Conservation (phyloP, 306 rosid species). For the Ochetophila trinervis region DNA sequence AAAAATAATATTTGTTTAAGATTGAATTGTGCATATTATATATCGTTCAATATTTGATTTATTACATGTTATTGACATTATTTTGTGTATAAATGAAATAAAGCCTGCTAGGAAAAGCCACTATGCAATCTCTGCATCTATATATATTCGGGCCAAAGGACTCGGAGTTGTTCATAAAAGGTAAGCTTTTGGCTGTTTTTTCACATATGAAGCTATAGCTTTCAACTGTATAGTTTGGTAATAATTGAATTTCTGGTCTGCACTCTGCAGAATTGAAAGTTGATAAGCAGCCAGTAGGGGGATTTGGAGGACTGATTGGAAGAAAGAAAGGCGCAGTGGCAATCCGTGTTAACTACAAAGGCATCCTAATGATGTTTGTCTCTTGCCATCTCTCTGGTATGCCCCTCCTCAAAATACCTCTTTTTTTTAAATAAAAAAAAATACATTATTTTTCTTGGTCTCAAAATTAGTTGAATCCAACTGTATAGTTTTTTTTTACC, state of each 20-base stretch:
- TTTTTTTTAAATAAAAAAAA: too few relatives aligned
- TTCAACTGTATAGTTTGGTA: background rate
- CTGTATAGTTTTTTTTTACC: too few relatives aligned
- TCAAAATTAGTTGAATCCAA: too few relatives aligned
- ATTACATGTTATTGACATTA: background rate
- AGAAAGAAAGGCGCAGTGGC: slow-evolving; percentile 88
- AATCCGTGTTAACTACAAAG: slow-evolving; percentile 56
- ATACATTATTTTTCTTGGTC: too few relatives aligned
- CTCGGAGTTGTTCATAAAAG: slow-evolving; percentile 42
- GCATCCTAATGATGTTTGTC: slow-evolving; percentile 58
- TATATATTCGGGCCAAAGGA: slow-evolving; percentile 61
- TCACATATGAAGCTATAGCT: too few relatives aligned
- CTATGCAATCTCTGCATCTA: slow-evolving; percentile 75
- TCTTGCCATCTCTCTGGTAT: slow-evolving; percentile 78
- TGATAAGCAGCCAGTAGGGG: slow-evolving; percentile 53
- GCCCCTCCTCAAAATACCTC: background rate
- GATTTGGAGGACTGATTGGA: slow-evolving; percentile 66
- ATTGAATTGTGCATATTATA: too few relatives aligned
- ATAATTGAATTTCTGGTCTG: background rate
- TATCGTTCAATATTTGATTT: too few relatives aligned
- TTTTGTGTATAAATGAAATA: slow-evolving; percentile 1
- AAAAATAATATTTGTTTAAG: too few relatives aligned
- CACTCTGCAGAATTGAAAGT: slow-evolving; percentile 46
- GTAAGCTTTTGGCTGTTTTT: slow-evolving; percentile 24
- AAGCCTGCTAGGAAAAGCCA: slow-evolving; percentile 69